Percentiles rank a stretch among this genome's conserved stretches.
Conservation (phyloP, 495 filamentous ascomycete genomes). For the Lophiotrema nucula region DNA sequence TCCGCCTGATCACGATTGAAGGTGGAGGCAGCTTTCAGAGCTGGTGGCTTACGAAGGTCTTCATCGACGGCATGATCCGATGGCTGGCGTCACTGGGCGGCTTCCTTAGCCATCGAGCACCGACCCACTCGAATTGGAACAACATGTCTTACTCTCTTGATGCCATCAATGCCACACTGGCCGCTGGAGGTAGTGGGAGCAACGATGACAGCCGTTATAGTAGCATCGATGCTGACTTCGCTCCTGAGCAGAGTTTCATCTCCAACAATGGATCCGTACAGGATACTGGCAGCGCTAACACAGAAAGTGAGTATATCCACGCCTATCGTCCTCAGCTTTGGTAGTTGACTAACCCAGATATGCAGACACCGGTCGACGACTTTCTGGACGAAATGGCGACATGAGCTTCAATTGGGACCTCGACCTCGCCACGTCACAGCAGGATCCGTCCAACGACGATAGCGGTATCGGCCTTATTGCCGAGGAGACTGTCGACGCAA, state of each 20-base stretch:
- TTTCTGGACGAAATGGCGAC: constrained; percentile 12
- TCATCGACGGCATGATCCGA: constrained; percentile 90
- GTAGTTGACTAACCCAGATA: constrained; percentile 28
- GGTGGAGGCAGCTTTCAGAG: constrained; percentile 84
- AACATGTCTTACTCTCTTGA: constrained; percentile 19
- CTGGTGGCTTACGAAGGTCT: constrained; percentile 99
- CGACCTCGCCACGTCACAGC: constrained; percentile 19
- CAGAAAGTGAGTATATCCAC: constrained; percentile 42
- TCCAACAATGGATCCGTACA: constrained; percentile 1
- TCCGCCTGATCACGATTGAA: constrained; percentile 78
- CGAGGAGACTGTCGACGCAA: not conserved
- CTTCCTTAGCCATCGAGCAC: constrained; percentile 64
- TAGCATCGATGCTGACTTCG: constrained; percentile 36
- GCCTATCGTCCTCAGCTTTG: not conserved
- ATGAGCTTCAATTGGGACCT: constrained; percentile 27
- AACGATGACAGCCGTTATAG: constrained; percentile 36
- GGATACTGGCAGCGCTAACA: constrained; percentile 32
- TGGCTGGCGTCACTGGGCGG: constrained; percentile 92
- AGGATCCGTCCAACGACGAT: constrained; percentile 51
- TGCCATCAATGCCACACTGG: constrained; percentile 11
- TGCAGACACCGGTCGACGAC: constrained; percentile 11
- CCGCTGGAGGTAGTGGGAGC: constrained; percentile 29
- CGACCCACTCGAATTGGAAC: constrained; percentile 18
- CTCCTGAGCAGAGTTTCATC: constrained; percentile 37
- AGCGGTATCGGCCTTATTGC: constrained; percentile 56